Evolutionary conservation across 2,329 filamentous ascomycete genomes (phyloP), one percentile per base, ranked within the genome.

Genomic region (Emmonsia crescens): DNA sequence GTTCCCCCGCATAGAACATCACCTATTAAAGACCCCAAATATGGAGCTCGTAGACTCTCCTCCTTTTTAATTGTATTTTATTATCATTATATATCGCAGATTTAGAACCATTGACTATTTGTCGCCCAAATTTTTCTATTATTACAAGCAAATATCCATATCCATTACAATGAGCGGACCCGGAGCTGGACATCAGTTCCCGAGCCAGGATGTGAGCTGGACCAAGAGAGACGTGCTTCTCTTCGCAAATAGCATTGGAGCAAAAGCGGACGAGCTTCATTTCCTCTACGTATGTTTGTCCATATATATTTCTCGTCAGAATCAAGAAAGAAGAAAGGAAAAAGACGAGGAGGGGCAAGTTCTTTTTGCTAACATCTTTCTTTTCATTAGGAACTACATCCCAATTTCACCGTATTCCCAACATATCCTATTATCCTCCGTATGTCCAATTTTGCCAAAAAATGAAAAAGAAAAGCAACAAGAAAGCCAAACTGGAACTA

Each of bases 191-290:
- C 91, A 92, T 76, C 84, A 94, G 76, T 96, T 89, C 74, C 89
- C 90, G 62, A 76, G 83, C 56, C 79, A 84, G 70, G 83, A 87
- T 71, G 90, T 96, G 12, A 83, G 87, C 68, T 96, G 91, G 92
- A 76, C 89, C 69, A 91, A 92, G 83, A 85, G 92, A 67, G 92
- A 96, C 80, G 85, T 87, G 42, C 81, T 96, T 64, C 85, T 97
- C 64, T 96, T 96, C 75, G 91, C 92, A 68, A 88, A 88, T 76
- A 93, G 88, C 77, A 93, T 96, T 73, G 92, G 92, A 61, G 86
- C 83, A 72, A 93, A 85, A 14, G 82, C 83, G n/a, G 86, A 96
- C 68, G 92, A 96, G 80, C 84, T 96, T 71, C 91, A 96, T 73
- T 96, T 93, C 73, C 86, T 96, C 77, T 96, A 91, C 70, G 91